Percentiles rank a stretch among this genome's conserved stretches.
Conservation (phyloP, 805 yeast genomes). For the Candida hungchunana region DNA sequence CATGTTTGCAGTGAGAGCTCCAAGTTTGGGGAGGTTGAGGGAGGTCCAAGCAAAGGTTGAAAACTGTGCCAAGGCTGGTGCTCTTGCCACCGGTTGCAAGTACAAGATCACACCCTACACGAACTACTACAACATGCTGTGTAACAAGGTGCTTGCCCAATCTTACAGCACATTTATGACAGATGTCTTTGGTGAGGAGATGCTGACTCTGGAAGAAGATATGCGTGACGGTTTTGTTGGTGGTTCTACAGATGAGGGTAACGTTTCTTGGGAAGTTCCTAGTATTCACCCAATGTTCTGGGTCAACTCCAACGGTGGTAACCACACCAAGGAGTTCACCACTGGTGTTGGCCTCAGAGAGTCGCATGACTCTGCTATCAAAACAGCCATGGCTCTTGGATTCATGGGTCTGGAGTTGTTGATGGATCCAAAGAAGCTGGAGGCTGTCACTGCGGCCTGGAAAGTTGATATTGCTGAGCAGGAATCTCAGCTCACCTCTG, state of each 20-base stretch:
- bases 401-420: slow-evolving; percentile 8
- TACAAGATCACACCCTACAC: slow-evolving; percentile 9
- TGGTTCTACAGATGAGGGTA: slow-evolving; percentile 11
- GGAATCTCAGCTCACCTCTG: no score
- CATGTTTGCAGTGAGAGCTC: slow-evolving; percentile 11
- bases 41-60: slow-evolving; percentile 5
- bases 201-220: slow-evolving; percentile 3
- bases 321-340: slow-evolving; percentile 8
- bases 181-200: slow-evolving; percentile 2
- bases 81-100: slow-evolving; percentile 12
- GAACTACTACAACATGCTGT: slow-evolving; percentile 10
- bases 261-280: slow-evolving; percentile 10
- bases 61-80: slow-evolving; percentile 12
- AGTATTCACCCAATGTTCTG: slow-evolving; percentile 9
- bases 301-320: slow-evolving; percentile 1
- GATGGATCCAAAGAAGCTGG: slow-evolving; percentile 3
- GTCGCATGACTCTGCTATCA: slow-evolving; percentile 7
- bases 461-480: slow-evolving; percentile 4
- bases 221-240: slow-evolving; percentile 2
- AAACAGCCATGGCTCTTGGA: slow-evolving; percentile 8
- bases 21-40: slow-evolving; percentile 7
- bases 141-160: slow-evolving; percentile 2
- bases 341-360: slow-evolving; percentile 3
- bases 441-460: slow-evolving; percentile 6
- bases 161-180: slow-evolving; percentile 2